Evolutionary conservation across 805 yeast genomes (phyloP).

Genomic region (Monosporozyma aquatica): DNA sequence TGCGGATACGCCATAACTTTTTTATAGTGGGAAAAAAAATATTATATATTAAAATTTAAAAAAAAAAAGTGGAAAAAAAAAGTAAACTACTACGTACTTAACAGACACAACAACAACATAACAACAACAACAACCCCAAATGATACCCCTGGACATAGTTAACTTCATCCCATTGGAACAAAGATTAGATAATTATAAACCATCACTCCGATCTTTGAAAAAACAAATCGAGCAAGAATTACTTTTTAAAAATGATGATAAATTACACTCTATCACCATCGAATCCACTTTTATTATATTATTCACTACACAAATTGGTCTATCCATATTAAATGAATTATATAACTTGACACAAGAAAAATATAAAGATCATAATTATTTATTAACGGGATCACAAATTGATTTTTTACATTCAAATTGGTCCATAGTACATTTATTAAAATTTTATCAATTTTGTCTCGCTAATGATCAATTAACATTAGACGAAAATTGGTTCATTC

Average conservation of each 20-base stretch:
- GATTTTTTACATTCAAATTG: background rate
- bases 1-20: no score
- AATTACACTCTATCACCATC: background rate
- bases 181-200: background rate
- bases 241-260: background rate
- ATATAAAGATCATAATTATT: background rate
- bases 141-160: background rate
- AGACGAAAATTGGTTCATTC: slow-evolving; percentile 4
- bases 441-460: slow-evolving; percentile 4
- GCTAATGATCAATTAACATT: slow-evolving; percentile 2
- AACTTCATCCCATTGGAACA: background rate
- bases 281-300: slow-evolving; percentile 14
- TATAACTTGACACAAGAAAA: background rate
- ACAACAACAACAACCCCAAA: no score
- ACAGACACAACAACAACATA: background rate
- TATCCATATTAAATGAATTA: slow-evolving; percentile 10
- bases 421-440: background rate
- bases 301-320: slow-evolving; percentile 21
- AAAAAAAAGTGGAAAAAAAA: background rate
- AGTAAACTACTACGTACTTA: background rate
- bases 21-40: background rate
- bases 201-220: background rate
- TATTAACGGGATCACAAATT: background rate
- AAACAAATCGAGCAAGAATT: background rate
- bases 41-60: background rate